Conservation (phyloP, 2,329 filamentous ascomycete genomes). For the Colletotrichum salicis region DNA sequence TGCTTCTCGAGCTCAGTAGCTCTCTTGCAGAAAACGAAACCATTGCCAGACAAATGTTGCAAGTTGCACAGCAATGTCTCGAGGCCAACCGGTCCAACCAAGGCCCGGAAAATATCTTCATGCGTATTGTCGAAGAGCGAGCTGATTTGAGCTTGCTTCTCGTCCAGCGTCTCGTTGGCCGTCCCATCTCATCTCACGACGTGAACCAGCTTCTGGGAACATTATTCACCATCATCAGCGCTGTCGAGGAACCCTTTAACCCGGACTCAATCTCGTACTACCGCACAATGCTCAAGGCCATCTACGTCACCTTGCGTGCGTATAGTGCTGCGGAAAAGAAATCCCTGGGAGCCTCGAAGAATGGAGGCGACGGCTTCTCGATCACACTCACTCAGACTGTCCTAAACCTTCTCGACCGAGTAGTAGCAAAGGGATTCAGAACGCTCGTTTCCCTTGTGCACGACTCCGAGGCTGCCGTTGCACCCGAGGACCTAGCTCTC, state of each 20-base stretch:
- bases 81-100: slow-evolving; percentile 78
- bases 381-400: slow-evolving; percentile 69
- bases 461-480: slow-evolving; percentile 71
- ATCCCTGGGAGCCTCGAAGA: slow-evolving; percentile 34
- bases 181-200: slow-evolving; percentile 59
- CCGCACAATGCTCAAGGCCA: slow-evolving; percentile 81
- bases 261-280: slow-evolving; percentile 74
- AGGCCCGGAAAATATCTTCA: slow-evolving; percentile 83
- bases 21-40: slow-evolving; percentile 62
- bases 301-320: slow-evolving; percentile 83
- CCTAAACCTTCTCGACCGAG: slow-evolving; percentile 81
- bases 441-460: slow-evolving; percentile 85
- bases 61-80: slow-evolving; percentile 82
- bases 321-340: slow-evolving; percentile 57
- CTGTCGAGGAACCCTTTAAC: slow-evolving; percentile 64
- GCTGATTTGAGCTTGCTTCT: slow-evolving; percentile 85
- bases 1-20: slow-evolving; percentile 84
- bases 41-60: slow-evolving; percentile 76
- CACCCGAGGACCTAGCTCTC: slow-evolving; percentile 85
- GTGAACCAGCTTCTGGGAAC: slow-evolving; percentile 62
- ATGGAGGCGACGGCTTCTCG: slow-evolving; percentile 46
- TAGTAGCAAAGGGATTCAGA: slow-evolving; percentile 85
- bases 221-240: slow-evolving; percentile 63
- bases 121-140: slow-evolving; percentile 78
- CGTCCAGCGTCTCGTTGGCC: slow-evolving; percentile 80